phyloP scores from a whole-genome alignment of 768 basidiomycete genomes.

The Termitomyces bulborhizus region DNA sequence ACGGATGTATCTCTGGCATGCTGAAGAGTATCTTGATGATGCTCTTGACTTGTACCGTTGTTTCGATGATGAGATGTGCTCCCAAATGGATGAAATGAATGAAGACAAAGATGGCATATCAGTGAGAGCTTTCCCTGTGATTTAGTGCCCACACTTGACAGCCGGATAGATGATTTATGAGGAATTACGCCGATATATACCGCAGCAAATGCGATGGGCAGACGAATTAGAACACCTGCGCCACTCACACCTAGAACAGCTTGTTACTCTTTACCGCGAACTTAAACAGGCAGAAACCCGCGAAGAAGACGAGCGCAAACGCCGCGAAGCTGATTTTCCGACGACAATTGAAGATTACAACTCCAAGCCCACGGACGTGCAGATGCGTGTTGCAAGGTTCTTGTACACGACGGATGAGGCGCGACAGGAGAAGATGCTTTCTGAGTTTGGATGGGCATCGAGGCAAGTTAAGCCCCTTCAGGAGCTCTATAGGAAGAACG shows the following conservation, averaged over 20 bases:
- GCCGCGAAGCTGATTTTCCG: slow-evolving; percentile 27
- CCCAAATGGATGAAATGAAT: slow-evolving; percentile 6
- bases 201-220: slow-evolving; percentile 20
- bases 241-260: slow-evolving; percentile 22
- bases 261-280: slow-evolving; percentile 16
- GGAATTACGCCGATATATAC: slow-evolving; percentile 13
- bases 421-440: slow-evolving; percentile 40
- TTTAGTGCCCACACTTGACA: not conserved
- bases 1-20: slow-evolving; percentile 28
- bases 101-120: slow-evolving; percentile 20
- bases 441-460: slow-evolving; percentile 47
- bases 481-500: slow-evolving; percentile 32
- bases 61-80: slow-evolving; percentile 17
- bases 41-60: slow-evolving; percentile 25
- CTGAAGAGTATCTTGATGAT: slow-evolving; percentile 29
- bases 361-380: slow-evolving; percentile 31
- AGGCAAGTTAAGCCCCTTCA: slow-evolving; percentile 39
- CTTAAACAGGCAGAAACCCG: slow-evolving; percentile 13
- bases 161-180: slow-evolving; percentile 19
- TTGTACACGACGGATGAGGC: slow-evolving; percentile 20
- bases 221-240: slow-evolving; percentile 24
- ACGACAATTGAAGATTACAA: slow-evolving; percentile 26
- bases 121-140: not conserved
- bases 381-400: slow-evolving; percentile 47
- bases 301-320: slow-evolving; percentile 20